Evolutionary conservation across 805 yeast genomes (phyloP).

Genomic region (Groenewaldozyma salmanticensis): DNA sequence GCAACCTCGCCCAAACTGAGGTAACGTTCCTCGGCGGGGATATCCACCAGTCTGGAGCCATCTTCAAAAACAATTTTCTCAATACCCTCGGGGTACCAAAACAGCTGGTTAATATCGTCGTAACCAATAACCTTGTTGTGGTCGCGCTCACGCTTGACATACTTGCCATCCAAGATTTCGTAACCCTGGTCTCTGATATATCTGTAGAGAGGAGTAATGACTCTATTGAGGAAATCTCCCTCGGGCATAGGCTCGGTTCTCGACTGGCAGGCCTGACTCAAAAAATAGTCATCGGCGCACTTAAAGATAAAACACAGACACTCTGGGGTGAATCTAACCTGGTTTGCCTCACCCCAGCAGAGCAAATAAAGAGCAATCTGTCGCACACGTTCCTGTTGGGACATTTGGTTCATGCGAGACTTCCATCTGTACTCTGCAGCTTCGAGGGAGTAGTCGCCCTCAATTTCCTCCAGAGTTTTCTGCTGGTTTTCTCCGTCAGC

Average conservation of each 20-base stretch:
- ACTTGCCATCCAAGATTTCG: constrained; percentile 43
- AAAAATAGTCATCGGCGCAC: constrained; percentile 84
- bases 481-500: constrained; percentile 37
- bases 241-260: constrained; percentile 37
- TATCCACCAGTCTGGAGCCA: constrained; percentile 82
- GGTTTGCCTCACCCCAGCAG: constrained; percentile 75
- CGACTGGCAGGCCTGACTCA: constrained; percentile 85
- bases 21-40: constrained; percentile 85
- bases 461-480: constrained; percentile 53
- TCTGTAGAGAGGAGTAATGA: constrained; percentile 78
- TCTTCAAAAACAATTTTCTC: constrained; percentile 85
- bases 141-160: constrained; percentile 58
- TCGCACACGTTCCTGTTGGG: constrained; percentile 49
- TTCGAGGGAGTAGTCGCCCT: constrained; percentile 47
- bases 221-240: constrained; percentile 79
- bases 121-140: constrained; percentile 61
- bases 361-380: constrained; percentile 55
- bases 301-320: constrained; percentile 89
- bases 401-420: constrained; percentile 43
- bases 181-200: constrained; percentile 63
- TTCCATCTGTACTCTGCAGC: constrained; percentile 83
- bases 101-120: constrained; percentile 96
- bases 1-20: constrained; percentile 81
- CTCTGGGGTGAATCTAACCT: constrained; percentile 87
- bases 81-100: constrained; percentile 99